Base-by-base conservation (phyloP, 768 basidiomycete species). In the Melanogaster broomeanus region DNA sequence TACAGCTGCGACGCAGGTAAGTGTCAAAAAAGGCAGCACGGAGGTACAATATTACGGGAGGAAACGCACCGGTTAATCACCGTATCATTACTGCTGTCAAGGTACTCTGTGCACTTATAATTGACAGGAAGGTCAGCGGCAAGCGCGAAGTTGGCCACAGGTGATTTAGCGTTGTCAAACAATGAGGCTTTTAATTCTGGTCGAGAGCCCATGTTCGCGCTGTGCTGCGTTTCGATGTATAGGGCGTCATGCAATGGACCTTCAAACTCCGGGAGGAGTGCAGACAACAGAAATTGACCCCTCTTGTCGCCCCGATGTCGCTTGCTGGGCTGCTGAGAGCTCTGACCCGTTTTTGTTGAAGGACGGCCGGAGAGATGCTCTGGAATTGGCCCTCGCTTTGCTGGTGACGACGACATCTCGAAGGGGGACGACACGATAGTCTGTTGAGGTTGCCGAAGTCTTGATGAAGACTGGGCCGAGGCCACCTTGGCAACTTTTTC, bases 151-250 rank as follows among this genome's bases (percentile, higher is more conserved):
- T 82, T 83, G 13, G 73, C 70, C 35, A 83, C 59, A 11, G 80
- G 76, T 0, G 78, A 76, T 52, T 83, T 85, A 22, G 83, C 78
- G 55, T 83, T 81, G 30, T 72, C 67, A 34, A 65, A 56, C 49
- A 66, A 65, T 12, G 61, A 58, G 2, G 58, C 25, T 52, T 72
- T 74, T 42, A 74, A 47, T 1, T 64, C 30, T 0, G 59, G 18
- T 1, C 52, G 61, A 16, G 52, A 1, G 9, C 33, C 22, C 3
- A 24, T 24, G 8, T 51, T 67, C 18, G 52, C 55, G 27, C 45
- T 49, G 55, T 67, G 68, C 4, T 60, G 56, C 44, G 47, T 34
- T 22, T 63, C 53, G 48, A 80, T 69, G 55, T 67, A 67, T 15
- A 25, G 38, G 3, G 63, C 62, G 50, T 77, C 72, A 60, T 73